Evolutionary conservation across 305 asterid genomes (phyloP).

Genomic region (Fraxinus floribunda): DNA sequence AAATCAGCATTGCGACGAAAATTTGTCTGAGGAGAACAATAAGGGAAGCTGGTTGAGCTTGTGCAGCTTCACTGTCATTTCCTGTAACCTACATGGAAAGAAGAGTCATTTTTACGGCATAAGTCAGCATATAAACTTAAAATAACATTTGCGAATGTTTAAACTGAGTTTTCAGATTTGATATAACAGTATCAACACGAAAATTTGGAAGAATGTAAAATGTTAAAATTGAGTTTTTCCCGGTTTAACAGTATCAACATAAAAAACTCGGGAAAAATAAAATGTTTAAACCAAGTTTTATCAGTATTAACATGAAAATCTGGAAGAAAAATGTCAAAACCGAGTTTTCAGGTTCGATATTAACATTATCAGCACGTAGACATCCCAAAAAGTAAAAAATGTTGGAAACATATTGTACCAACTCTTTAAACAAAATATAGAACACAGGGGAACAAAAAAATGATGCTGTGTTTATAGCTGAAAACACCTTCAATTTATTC

Average conservation of each 20-base stretch:
- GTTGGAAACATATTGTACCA: not conserved
- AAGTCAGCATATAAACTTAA: not conserved
- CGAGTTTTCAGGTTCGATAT: not conserved
- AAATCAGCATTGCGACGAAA: constrained; percentile 61
- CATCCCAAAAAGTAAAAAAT: not conserved
- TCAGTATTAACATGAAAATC: not conserved
- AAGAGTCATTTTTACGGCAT: not conserved
- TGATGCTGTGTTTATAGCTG: not conserved
- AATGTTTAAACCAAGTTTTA: not conserved
- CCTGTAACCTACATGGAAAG: constrained; percentile 60
- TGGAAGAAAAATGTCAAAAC: not conserved
- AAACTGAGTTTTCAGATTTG: not conserved
- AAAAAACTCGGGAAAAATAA: not conserved
- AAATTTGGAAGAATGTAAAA: not conserved
- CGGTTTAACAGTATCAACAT: not conserved
- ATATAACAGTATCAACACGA: not conserved
- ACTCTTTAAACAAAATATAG: not conserved
- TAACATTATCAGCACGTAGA: not conserved
- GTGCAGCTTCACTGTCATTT: constrained; percentile 41
- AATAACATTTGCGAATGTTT: not conserved
- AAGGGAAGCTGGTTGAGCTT: constrained; percentile 41
- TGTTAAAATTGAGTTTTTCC: not conserved
- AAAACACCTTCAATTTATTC: not conserved
- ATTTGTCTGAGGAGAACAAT: constrained; percentile 59
- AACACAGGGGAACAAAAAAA: not conserved